phyloP scores from a whole-genome alignment of 495 filamentous ascomycete species.

The Hypoxylon rickii region DNA sequence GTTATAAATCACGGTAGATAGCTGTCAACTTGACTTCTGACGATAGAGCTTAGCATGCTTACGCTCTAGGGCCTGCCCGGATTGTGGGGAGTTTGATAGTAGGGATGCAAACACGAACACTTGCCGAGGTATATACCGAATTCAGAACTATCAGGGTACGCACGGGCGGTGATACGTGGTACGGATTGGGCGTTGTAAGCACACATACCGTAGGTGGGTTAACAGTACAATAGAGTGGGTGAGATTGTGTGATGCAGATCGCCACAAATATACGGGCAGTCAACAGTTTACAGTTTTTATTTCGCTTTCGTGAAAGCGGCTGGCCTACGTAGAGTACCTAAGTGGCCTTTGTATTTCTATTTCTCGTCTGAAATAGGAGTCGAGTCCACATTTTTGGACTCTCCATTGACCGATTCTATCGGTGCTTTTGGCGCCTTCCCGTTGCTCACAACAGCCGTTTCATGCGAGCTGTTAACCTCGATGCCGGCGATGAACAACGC shows the following conservation, averaged over 20 bases:
- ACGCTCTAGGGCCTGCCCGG: background rate
- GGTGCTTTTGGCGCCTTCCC: slow-evolving; percentile 33
- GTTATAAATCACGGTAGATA: background rate
- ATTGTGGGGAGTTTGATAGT: background rate
- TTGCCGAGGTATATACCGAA: slow-evolving; percentile 24
- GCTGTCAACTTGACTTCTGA: background rate
- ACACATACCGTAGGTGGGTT: no score
- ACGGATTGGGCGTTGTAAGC: no score
- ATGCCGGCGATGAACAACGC: slow-evolving; percentile 83
- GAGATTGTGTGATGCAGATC: no score
- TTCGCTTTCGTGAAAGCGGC: slow-evolving; percentile 6
- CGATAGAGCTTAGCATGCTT: slow-evolving; percentile 6
- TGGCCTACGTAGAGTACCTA: background rate
- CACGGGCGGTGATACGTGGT: background rate
- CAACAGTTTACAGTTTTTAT: slow-evolving; percentile 15
- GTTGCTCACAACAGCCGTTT: slow-evolving; percentile 24
- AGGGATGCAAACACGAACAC: background rate
- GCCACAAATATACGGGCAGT: background rate
- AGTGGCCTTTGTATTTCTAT: slow-evolving; percentile 3
- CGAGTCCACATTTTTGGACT: slow-evolving; percentile 6
- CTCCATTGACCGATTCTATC: slow-evolving; percentile 30
- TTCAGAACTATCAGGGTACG: background rate
- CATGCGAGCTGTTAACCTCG: slow-evolving; percentile 60
- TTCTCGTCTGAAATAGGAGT: slow-evolving; percentile 9
- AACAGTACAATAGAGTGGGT: no score